Evolutionary conservation across 1,139 yeast genomes (phyloP).

Genomic region (Schwanniomyces etchellsii): DNA sequence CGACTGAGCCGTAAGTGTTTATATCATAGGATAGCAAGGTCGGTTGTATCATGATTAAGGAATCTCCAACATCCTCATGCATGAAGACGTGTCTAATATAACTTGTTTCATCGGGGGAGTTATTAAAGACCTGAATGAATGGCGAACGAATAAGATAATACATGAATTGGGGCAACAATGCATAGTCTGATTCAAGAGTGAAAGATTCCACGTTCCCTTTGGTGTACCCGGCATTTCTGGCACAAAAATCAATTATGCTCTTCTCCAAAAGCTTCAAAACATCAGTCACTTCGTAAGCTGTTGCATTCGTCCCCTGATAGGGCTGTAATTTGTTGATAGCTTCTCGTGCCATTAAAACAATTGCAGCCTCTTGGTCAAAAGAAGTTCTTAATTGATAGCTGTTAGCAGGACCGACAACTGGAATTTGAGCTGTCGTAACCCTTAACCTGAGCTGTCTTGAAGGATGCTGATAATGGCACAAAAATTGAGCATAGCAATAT

Average conservation of each 20-base stretch:
- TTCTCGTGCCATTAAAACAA: conserved; percentile 54
- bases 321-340: conserved; percentile 42
- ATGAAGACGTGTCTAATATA: conserved; percentile 61
- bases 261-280: conserved; percentile 85
- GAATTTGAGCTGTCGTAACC: conserved; percentile 48
- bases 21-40: conserved; percentile 69
- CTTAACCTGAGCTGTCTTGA: conserved; percentile 39
- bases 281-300: conserved; percentile 61
- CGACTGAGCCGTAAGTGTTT: conserved; percentile 40
- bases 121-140: conserved; percentile 64
- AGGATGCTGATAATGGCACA: conserved; percentile 69
- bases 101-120: conserved; percentile 76
- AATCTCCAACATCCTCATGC: conserved; percentile 78
- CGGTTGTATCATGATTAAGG: conserved; percentile 97
- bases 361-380: conserved; percentile 70
- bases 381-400: conserved; percentile 29
- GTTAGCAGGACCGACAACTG: conserved; percentile 41
- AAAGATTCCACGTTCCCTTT: conserved; percentile 75
- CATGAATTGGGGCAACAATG: conserved; percentile 71
- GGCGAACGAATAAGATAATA: conserved; percentile 69
- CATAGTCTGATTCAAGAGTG: conserved; percentile 70
- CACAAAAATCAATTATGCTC: conserved; percentile 75
- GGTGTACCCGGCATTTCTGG: conserved; percentile 81
- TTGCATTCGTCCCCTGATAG: conserved; percentile 19
- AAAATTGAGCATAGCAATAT: conserved; percentile 53